Conservation (phyloP, 1,139 yeast species). For the Ogataea hybrid region DNA sequence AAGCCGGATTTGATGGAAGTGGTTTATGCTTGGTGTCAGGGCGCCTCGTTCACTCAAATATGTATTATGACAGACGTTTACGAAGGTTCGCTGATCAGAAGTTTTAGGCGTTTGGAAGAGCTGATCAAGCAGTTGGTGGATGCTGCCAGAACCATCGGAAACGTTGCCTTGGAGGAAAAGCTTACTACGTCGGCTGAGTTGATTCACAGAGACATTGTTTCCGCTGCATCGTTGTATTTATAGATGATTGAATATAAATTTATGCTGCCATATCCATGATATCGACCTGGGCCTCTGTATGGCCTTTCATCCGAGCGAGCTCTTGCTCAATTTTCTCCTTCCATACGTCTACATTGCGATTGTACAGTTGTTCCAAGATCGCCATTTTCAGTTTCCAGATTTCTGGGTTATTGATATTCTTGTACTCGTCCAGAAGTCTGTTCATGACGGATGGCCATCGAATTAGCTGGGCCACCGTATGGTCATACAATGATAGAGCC, state of each 20-base stretch:
- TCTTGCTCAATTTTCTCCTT: constrained; percentile 15
- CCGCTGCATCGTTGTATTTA: constrained; percentile 90
- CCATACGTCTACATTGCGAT: constrained; percentile 25
- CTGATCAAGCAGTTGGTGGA: constrained; percentile 83
- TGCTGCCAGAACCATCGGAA: constrained; percentile 93
- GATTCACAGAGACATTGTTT: constrained; percentile 93
- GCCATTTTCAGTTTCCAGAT: constrained; percentile 21
- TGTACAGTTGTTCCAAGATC: constrained; percentile 19
- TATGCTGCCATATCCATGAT: constrained; percentile 21
- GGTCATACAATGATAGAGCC: constrained; percentile 12
- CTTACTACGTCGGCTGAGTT: constrained; percentile 83
- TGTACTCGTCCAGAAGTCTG: constrained; percentile 23
- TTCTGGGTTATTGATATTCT: constrained; percentile 19
- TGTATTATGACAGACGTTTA: constrained; percentile 99
- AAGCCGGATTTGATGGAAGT: constrained; percentile 96
- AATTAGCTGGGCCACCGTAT: constrained; percentile 17
- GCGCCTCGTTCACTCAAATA: constrained; percentile 92
- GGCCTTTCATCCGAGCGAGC: constrained; percentile 24
- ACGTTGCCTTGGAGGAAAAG: constrained; percentile 77
- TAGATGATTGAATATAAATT: constrained; percentile 23
- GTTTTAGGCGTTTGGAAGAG: constrained; percentile 92
- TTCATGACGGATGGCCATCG: constrained; percentile 24
- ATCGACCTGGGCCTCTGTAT: constrained; percentile 18
- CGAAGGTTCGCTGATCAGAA: constrained; percentile 93
- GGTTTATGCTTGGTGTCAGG: constrained; percentile 94